Conservation (phyloP, 2,329 filamentous ascomycete genomes). For the Dactylonectria macrodidyma region DNA sequence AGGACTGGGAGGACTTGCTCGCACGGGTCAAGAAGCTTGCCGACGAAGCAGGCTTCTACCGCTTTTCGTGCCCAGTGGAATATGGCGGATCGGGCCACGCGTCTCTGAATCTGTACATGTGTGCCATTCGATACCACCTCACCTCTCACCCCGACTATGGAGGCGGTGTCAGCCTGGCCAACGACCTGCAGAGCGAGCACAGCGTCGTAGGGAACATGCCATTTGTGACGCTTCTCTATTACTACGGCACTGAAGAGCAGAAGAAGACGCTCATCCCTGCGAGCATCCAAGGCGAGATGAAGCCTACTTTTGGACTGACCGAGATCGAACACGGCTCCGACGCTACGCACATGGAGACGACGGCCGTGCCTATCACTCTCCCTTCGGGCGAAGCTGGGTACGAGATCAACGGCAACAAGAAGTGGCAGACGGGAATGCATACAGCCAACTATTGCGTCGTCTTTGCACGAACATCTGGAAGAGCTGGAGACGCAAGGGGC, state of each 20-base stretch:
- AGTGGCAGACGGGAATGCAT: conserved; percentile 38
- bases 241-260: conserved; percentile 31
- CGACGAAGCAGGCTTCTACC: conserved; percentile 35
- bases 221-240: conserved; percentile 33
- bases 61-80: conserved; percentile 29
- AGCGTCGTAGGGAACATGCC: conserved; percentile 37
- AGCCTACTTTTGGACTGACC: conserved; percentile 34
- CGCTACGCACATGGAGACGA: conserved; percentile 37
- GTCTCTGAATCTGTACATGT: conserved; percentile 35
- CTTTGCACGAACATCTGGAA: conserved; percentile 37
- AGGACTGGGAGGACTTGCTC: conserved; percentile 33
- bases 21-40: conserved; percentile 23
- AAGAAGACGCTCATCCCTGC: conserved; percentile 26
- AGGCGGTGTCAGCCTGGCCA: conserved; percentile 37
- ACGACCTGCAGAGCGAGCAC: conserved; percentile 38
- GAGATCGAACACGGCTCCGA: conserved; percentile 38
- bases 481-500: conserved; percentile 29
- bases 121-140: conserved; percentile 34
- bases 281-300: conserved; percentile 20
- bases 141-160: conserved; percentile 34
- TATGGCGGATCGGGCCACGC: conserved; percentile 31
- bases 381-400: conserved; percentile 23
- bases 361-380: conserved; percentile 19
- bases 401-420: conserved; percentile 37
- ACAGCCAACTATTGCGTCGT: conserved; percentile 32